These are phyloP conservation scores for Gossypium sturtianum DNA, from an alignment of 345 rosid species.

Conservation along the genomic window DNA sequence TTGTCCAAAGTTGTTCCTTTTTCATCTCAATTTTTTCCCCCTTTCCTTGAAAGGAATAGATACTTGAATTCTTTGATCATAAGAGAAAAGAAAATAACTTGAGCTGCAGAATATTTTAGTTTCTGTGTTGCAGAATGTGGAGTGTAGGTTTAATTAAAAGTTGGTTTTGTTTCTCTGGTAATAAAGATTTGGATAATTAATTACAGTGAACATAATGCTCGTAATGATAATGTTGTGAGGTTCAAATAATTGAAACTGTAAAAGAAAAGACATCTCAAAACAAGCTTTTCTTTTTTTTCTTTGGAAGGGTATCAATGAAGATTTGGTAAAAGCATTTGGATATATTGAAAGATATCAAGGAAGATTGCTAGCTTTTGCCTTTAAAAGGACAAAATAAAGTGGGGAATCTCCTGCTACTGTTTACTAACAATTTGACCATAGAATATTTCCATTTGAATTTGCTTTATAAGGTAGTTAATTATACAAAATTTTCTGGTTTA, in stretches of 20 bases:
- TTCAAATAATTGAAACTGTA: conserved; percentile 14
- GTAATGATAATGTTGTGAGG: neutral
- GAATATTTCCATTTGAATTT: neutral
- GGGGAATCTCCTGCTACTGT: conserved; percentile 18
- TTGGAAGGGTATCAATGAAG: conserved; percentile 26
- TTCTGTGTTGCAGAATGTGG: conserved; percentile 22
- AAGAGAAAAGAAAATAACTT: conserved; percentile 16
- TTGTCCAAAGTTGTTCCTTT: neutral
- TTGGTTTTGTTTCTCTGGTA: neutral
- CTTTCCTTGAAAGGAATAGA: conserved; percentile 32
- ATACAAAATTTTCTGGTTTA: neutral
- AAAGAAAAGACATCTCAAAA: conserved; percentile 9
- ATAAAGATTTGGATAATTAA: neutral
- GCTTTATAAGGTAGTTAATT: neutral
- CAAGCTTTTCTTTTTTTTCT: conserved; percentile 18
- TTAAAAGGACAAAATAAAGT: conserved; percentile 23
- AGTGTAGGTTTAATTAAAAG: conserved; percentile 8
- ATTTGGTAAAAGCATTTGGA: conserved; percentile 18
- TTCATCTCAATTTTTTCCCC: neutral
- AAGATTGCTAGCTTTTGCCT: conserved; percentile 22
- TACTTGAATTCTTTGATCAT: conserved; percentile 26
- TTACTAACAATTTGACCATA: conserved; percentile 13
- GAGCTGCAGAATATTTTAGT: neutral
- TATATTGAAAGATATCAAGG: conserved; percentile 20
- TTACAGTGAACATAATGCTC: neutral